Evolutionary conservation across 345 rosid genomes (phyloP), one percentile per base, ranked within the genome.

Genomic region (Iberis pinnata): DNA sequence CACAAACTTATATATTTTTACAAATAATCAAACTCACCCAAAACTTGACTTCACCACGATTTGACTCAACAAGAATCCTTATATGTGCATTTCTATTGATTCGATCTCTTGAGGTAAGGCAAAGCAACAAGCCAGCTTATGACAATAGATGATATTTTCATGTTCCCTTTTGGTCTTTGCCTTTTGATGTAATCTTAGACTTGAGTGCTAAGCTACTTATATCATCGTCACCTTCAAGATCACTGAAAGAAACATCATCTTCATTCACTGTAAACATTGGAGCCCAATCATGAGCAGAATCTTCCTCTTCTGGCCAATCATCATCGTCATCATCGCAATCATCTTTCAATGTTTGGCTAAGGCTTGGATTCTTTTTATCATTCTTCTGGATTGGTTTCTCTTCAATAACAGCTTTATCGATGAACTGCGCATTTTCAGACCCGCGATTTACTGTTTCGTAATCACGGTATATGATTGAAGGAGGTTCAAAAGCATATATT

Each of bases 171-270:
- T 33, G 16, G 14, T 60, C 49, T 39, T 33, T 22, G 11, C 29
- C 33, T 24, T 60, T 53, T 22, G 51, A 12, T n/a, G 12, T 49
- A 24, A 0, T 25, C 43, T 60, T 68, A 49, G 68, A 69, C 53
- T 69, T 69, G 53, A 69, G 68, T 7, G 73, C 68, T 55, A 69
- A 40, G 64, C 68, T 42, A 38, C 73, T 62, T 43, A 69, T 61
- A 50, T 69, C 89, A 41, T 85, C 95, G 37, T 88, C 97, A 2
- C 88, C 95, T 78, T 92, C 97, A 0, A 92, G 90, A 74, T 92
- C 99, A 68, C 99, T 88, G 56, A 88, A 92, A 4, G 97, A 88
- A n/a, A 88, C 90, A 51, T 88, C 99, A 56, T 88, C 97, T 1
- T 85, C 97, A 59, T 88, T 82, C 53, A 50, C 93, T 27, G 80